Conservation (phyloP, 345 rosid genomes). For the Boechera stricta region DNA sequence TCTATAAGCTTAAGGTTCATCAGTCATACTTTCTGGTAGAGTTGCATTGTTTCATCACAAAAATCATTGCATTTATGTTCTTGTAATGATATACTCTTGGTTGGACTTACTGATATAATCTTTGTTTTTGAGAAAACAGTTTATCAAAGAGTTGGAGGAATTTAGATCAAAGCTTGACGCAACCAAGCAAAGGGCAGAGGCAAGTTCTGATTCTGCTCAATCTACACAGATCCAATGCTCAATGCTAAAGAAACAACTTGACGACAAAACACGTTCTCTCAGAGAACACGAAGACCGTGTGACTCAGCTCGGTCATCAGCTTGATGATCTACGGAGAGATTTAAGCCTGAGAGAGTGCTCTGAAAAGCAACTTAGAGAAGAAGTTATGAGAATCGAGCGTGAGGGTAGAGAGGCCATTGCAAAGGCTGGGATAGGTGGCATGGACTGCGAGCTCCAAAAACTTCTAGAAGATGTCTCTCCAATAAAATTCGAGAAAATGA, state of each 20-base stretch:
- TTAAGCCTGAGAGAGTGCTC: constrained; percentile 73
- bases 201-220: constrained; percentile 75
- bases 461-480: constrained; percentile 65
- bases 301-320: constrained; percentile 61
- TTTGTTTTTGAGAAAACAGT: constrained; percentile 48
- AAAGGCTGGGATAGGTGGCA: constrained; percentile 55
- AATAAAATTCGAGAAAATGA: constrained; percentile 62
- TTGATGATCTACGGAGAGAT: constrained; percentile 71
- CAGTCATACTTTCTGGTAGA: neutral
- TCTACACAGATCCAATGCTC: constrained; percentile 67
- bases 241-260: constrained; percentile 63
- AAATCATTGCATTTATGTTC: neutral
- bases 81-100: neutral
- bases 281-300: constrained; percentile 77
- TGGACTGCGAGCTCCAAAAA: constrained; percentile 55
- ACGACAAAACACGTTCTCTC: constrained; percentile 66
- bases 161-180: constrained; percentile 62
- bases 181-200: constrained; percentile 68
- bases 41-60: neutral
- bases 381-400: constrained; percentile 67
- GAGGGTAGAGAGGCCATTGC: constrained; percentile 71
- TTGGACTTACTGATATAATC: neutral
- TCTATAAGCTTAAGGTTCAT: neutral
- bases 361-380: constrained; percentile 76
- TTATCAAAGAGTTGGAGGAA: constrained; percentile 64